Evolutionary conservation across 768 basidiomycete species (phyloP).

Genomic region (Bullera alba): DNA sequence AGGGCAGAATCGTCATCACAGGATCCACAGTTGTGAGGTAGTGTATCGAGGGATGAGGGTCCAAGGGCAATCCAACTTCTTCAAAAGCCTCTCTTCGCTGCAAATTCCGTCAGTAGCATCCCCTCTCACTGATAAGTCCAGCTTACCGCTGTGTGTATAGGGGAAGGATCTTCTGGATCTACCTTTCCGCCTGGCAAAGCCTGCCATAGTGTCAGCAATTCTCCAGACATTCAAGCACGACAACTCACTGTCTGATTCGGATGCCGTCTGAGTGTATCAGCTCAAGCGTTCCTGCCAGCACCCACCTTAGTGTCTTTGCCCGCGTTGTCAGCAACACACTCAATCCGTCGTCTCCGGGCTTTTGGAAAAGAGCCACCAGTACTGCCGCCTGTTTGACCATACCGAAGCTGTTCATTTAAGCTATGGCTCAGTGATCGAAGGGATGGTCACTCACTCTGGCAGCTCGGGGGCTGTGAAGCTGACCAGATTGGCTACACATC

Average conservation of each 20-base stretch:
- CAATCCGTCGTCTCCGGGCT: constrained; percentile 53
- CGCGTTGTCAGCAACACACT: constrained; percentile 80
- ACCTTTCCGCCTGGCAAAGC: constrained; percentile 75
- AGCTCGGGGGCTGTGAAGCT: constrained; percentile 13
- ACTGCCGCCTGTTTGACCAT: constrained; percentile 62
- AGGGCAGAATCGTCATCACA: constrained; percentile 33
- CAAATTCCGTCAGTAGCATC: not conserved
- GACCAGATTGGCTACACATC: constrained; percentile 22
- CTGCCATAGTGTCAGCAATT: constrained; percentile 7
- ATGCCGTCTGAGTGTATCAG: constrained; percentile 17
- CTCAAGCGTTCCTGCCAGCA: constrained; percentile 1
- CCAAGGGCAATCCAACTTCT: constrained; percentile 61
- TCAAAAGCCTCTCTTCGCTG: constrained; percentile 79
- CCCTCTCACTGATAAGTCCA: not conserved
- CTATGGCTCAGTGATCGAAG: not conserved
- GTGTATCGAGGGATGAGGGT: constrained; percentile 54
- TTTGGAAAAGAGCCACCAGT: constrained; percentile 69
- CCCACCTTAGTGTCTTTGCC: constrained; percentile 51
- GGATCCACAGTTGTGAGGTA: constrained; percentile 60
- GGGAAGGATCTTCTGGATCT: constrained; percentile 59
- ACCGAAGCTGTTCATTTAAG: constrained; percentile 7
- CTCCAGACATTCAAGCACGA: not conserved
- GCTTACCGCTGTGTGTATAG: constrained; percentile 69
- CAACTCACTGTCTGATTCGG: constrained; percentile 32
- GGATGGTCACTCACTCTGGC: constrained; percentile 23